Conservation (phyloP, 495 filamentous ascomycete genomes). For the Xylaria flabelliformis region DNA sequence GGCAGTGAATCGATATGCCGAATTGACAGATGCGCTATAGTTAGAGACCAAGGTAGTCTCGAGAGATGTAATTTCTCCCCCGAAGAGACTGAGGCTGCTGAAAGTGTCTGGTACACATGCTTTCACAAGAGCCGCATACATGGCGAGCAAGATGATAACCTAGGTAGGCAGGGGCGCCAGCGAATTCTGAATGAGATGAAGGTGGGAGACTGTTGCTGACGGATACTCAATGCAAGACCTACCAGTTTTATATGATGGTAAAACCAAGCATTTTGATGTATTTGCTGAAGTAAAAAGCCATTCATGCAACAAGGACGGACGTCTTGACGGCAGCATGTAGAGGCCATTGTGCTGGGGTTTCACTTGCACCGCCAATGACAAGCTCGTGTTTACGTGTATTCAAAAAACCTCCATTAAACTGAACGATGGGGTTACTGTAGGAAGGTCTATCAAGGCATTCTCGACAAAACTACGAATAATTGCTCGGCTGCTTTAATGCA, state of each 20-base stretch:
- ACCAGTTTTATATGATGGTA: not conserved
- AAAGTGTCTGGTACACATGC: constrained; percentile 2
- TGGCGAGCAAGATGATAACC: not conserved
- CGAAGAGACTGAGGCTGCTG: not conserved
- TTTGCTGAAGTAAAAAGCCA: not conserved
- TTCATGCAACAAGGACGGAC: not conserved
- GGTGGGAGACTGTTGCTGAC: not conserved
- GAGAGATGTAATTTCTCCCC: not conserved
- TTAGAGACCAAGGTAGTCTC: not conserved
- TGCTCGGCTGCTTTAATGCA: no score
- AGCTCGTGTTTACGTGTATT: not conserved
- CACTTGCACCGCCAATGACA: not conserved
- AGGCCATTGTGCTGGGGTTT: not conserved
- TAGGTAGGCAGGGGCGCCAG: not conserved
- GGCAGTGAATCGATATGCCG: not conserved
- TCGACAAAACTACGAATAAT: no score
- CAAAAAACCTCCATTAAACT: not conserved
- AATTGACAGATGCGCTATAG: not conserved
- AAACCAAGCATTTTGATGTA: not conserved
- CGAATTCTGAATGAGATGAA: not conserved
- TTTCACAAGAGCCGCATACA: not conserved
- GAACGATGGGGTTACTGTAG: no score
- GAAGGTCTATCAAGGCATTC: no score
- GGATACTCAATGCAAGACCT: not conserved
- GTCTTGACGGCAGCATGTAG: not conserved